A percentile compares a stretch with the other conserved stretches of the same genome.
These are phyloP conservation scores for Cyberlindnera euphorbiiphila DNA, from an alignment of 805 yeast genomes.

Conservation along the genomic window DNA sequence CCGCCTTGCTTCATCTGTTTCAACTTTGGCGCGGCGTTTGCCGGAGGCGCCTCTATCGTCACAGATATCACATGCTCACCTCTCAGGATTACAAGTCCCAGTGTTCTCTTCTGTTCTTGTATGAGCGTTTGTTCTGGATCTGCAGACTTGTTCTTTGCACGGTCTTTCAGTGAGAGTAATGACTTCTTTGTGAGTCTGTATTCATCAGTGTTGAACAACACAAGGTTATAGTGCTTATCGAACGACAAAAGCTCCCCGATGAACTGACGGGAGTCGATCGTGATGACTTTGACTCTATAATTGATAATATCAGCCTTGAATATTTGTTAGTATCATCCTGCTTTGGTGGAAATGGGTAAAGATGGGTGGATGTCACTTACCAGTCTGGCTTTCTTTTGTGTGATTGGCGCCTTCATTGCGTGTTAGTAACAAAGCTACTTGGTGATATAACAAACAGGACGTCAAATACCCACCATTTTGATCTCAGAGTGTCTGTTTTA, in stretches of 20 bases:
- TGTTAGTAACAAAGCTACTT: no score
- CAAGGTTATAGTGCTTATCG: conserved; percentile 86
- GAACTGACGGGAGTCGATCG: conserved; percentile 74
- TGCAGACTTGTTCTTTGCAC: conserved; percentile 31
- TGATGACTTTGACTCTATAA: conserved; percentile 66
- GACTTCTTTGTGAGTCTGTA: conserved; percentile 69
- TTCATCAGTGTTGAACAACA: conserved; percentile 81
- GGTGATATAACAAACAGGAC: no score
- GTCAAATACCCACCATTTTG: no score
- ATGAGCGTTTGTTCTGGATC: conserved; percentile 33
- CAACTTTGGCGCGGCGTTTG: conserved; percentile 20
- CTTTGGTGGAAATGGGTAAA: no score
- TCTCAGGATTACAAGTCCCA: conserved; percentile 80
- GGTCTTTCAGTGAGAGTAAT: conserved; percentile 31
- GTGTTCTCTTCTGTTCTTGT: conserved; percentile 64
- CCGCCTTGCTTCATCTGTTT: conserved; percentile 26
- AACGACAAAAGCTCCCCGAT: conserved; percentile 82
- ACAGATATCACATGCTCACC: conserved; percentile 80
- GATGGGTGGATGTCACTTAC: no score
- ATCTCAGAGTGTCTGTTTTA: no score
- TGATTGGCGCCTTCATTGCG: conserved; percentile 18
- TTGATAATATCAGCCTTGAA: conserved; percentile 59
- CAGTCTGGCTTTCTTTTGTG: conserved; percentile 43
- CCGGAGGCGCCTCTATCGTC: conserved; percentile 31
- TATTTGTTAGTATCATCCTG: conserved; percentile 9